phyloP scores from a whole-genome alignment of 2,329 filamentous ascomycete species.

The Claviceps monticola region DNA sequence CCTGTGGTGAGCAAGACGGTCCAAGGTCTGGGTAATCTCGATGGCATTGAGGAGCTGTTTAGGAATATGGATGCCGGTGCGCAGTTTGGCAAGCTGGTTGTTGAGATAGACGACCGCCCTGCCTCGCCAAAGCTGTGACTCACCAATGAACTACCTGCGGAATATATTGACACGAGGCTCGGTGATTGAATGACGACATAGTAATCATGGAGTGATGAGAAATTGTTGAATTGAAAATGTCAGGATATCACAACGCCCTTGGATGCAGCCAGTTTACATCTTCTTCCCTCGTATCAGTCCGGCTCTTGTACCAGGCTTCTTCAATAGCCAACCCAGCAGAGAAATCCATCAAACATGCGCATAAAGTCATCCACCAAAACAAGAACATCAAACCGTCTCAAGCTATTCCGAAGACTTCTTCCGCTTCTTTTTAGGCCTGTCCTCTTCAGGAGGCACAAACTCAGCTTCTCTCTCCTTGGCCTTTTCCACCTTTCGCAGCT shows the following conservation, averaged over 20 bases:
- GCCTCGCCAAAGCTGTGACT: conserved; percentile 26
- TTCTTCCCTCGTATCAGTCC: neutral
- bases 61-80: conserved; percentile 73
- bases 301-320: neutral
- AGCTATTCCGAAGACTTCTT: conserved; percentile 33
- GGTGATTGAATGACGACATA: neutral
- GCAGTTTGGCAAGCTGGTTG: conserved; percentile 88
- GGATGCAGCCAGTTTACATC: conserved; percentile 3
- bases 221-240: neutral
- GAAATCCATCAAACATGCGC: neutral
- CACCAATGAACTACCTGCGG: neutral
- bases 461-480: conserved; percentile 72
- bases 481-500: conserved; percentile 77
- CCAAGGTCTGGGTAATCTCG: conserved; percentile 58
- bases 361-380: neutral
- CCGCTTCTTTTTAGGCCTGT: conserved; percentile 48
- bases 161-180: neutral
- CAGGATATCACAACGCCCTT: conserved; percentile 7
- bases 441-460: conserved; percentile 77
- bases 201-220: no score
- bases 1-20: conserved; percentile 67
- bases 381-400: neutral
- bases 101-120: conserved; percentile 43
- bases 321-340: neutral
- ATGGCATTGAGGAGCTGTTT: conserved; percentile 71